Evolutionary conservation across 169 alveolate species (phyloP).

Genomic region (Eimeria brunetti): DNA sequence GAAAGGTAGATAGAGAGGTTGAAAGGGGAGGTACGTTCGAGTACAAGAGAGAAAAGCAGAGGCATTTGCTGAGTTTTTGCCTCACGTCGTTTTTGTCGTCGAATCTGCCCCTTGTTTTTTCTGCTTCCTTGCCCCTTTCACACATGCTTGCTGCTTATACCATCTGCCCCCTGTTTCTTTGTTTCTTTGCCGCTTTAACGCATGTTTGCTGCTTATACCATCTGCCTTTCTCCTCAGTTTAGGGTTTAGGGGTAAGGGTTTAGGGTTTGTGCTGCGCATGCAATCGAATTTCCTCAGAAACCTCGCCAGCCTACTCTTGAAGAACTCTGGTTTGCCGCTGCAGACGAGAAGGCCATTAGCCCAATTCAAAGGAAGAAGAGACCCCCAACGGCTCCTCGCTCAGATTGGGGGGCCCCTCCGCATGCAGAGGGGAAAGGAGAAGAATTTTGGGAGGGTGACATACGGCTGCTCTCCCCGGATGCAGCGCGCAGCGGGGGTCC

Average conservation of each 20-base stretch:
- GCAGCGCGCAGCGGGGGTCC: not conserved
- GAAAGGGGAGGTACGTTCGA: not conserved
- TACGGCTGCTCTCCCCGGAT: not conserved
- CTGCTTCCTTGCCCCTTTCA: not conserved
- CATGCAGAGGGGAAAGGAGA: not conserved
- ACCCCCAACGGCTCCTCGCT: not conserved
- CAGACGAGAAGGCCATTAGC: not conserved
- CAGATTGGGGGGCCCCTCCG: not conserved
- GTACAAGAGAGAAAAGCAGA: not conserved
- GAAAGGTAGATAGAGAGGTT: not conserved
- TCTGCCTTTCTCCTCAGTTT: no score
- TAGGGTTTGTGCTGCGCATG: not conserved
- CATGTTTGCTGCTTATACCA: not conserved
- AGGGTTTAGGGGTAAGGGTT: not conserved
- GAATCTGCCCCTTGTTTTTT: not conserved
- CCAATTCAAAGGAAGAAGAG: not conserved
- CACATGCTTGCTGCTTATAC: no score
- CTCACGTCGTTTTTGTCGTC: not conserved
- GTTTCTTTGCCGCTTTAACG: not conserved
- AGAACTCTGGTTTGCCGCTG: slow-evolving; percentile 37
- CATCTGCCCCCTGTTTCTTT: not conserved
- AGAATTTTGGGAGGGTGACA: not conserved
- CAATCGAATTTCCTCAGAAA: not conserved
- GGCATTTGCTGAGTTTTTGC: not conserved
- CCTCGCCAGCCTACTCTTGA: not conserved